Conservation (phyloP, 2,329 filamentous ascomycete species). For the Periconia sp. region DNA sequence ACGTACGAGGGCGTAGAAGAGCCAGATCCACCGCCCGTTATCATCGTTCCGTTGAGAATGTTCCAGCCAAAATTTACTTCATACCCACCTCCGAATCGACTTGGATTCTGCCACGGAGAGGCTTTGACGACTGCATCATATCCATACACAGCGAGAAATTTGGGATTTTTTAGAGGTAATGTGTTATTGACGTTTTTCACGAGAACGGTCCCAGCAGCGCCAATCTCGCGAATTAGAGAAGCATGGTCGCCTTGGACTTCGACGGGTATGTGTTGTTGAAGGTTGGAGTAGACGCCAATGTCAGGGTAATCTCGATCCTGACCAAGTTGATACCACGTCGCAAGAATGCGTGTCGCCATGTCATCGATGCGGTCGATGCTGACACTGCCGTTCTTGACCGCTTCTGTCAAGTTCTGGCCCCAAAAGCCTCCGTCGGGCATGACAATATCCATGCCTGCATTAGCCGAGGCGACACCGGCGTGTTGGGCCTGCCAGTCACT, state of each 20-base stretch:
- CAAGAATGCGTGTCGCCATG: slow-evolving; percentile 33
- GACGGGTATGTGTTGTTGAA: slow-evolving; percentile 46
- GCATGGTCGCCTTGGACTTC: slow-evolving; percentile 48
- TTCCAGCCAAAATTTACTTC: slow-evolving; percentile 42
- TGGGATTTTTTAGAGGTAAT: slow-evolving; percentile 52
- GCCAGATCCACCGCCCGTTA: slow-evolving; percentile 44
- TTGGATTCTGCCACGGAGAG: slow-evolving; percentile 40
- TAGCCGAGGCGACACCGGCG: slow-evolving; percentile 46
- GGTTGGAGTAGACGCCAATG: slow-evolving; percentile 23
- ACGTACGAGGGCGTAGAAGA: slow-evolving; percentile 44
- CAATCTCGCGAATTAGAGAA: slow-evolving; percentile 43
- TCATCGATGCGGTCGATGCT: slow-evolving; percentile 27
- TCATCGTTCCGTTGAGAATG: slow-evolving; percentile 46
- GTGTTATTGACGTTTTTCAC: slow-evolving; percentile 58
- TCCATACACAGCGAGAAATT: slow-evolving; percentile 42
- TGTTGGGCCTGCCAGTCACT: slow-evolving; percentile 51
- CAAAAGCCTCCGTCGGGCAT: slow-evolving; percentile 38
- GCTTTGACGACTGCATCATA: slow-evolving; percentile 42
- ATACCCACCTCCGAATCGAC: slow-evolving; percentile 42
- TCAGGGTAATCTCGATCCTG: slow-evolving; percentile 41
- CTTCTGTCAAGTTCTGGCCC: slow-evolving; percentile 32
- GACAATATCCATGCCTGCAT: slow-evolving; percentile 53
- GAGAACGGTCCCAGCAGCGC: slow-evolving; percentile 43
- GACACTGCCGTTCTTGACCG: slow-evolving; percentile 32
- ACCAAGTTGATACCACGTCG: slow-evolving; percentile 37